Evolutionary conservation across 2,329 filamentous ascomycete genomes (phyloP), one percentile per base, ranked within the genome.

Genomic region (Colletotrichum lupini): DNA sequence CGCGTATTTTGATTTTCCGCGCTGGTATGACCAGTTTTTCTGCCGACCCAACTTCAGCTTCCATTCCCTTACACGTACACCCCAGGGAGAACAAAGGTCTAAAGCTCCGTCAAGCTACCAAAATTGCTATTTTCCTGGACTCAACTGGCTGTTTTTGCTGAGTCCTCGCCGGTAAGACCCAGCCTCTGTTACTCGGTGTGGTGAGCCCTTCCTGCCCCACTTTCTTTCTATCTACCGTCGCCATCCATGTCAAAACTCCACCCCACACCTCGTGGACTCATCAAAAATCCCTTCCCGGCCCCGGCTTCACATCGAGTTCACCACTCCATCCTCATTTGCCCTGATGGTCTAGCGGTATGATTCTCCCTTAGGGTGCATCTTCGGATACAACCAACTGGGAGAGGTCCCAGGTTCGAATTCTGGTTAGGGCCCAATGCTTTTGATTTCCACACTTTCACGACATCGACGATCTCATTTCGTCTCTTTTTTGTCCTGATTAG

Each of bases 371-470:
- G 61, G 67, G 67, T 60, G 14, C 59, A 16, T 70, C 42, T 11
- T 14, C 19, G 5, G 52, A 66, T 11, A 26, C n/a, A 30, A 19
- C 46, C 4, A 7, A 2, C 0, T 72, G 68, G 68, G 57, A 72
- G 68, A 72, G 68, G 68, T 72, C 68, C 68, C 68, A 72, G 68
- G 68, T 72, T 72, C 68, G 63, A 71, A 56, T 49, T 63, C 68
- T 71, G 63, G 68, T 67, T 57, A 71, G 68, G 68, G 62, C 68
- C 68, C n/a, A 24, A 0, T 8, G 14, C 46, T 67, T 66, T 61
- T 42, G 22, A 28, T 16, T 7, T 46, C 14, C 11, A 8, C 7
- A 16, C 3, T 1, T 1, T 42, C 37, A 42, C 6, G 37, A 19
- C 37, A 5, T 42, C 16, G 37, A 42, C 5, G 1, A 3, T 1